phyloP scores from a whole-genome alignment of 2,329 filamentous ascomycete genomes.

The Zasmidium angulare region DNA sequence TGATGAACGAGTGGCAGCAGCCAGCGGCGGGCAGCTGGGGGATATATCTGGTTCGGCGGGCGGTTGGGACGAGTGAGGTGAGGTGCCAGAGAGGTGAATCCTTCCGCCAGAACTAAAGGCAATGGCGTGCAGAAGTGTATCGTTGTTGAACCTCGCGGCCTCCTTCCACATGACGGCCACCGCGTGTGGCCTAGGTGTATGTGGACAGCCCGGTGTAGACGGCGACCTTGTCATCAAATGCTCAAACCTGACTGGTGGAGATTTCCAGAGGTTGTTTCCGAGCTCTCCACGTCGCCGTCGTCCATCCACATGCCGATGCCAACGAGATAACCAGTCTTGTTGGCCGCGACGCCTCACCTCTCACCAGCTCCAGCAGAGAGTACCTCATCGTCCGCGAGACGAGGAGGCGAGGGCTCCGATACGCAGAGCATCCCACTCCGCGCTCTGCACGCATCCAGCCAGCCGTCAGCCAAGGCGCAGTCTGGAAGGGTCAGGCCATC shows the following conservation, averaged over 20 bases:
- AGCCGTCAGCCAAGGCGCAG: neutral
- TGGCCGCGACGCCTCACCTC: too few species aligned
- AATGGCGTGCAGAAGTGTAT: neutral
- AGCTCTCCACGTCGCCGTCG: too few species aligned
- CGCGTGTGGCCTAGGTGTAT: too few species aligned
- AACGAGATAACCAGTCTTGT: too few species aligned
- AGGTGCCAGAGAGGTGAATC: neutral
- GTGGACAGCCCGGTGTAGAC: too few species aligned
- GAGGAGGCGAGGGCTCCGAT: neutral
- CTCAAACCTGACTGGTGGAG: too few species aligned
- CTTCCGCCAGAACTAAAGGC: neutral
- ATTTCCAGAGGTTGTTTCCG: too few species aligned
- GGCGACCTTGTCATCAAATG: too few species aligned
- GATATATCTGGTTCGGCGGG: conserved; percentile 6
- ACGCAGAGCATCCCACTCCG: neutral
- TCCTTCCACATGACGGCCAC: too few species aligned
- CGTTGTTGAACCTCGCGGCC: neutral
- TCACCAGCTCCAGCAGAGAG: neutral
- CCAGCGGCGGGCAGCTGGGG: neutral
- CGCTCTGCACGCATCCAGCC: neutral
- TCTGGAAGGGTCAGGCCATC: neutral
- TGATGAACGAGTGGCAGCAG: neutral
- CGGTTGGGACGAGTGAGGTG: conserved; percentile 1
- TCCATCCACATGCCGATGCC: too few species aligned
- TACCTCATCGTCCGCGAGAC: neutral